Conservation (phyloP, 164 flowering plant genomes). For the Aristolochia contorta region DNA sequence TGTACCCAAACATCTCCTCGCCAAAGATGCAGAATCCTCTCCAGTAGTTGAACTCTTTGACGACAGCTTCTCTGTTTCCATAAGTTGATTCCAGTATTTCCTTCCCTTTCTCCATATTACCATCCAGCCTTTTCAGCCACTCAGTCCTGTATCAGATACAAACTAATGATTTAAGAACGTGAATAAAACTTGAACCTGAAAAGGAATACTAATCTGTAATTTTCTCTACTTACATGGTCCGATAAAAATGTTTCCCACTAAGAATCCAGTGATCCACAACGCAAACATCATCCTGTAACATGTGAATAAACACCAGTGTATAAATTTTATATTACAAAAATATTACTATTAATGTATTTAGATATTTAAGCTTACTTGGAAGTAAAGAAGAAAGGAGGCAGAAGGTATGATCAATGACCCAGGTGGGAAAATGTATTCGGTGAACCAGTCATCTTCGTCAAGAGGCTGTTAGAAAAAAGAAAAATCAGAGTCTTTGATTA, state of each 20-base stretch:
- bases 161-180: too few species aligned
- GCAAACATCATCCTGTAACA: conserved; percentile 15
- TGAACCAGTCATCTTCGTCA: conserved; percentile 14
- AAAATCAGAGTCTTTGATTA: too few species aligned
- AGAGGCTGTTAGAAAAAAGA: conserved; percentile 6
- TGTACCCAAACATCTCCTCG: conserved; percentile 8
- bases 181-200: too few species aligned
- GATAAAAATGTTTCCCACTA: conserved; percentile 14
- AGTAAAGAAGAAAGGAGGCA: conserved; percentile 15
- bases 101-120: background rate
- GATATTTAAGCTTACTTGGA: conserved; percentile 13
- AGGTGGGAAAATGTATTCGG: conserved; percentile 10
- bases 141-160: background rate
- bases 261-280: conserved; percentile 16
- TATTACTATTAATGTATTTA: too few species aligned
- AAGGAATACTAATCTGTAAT: too few species aligned
- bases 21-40: conserved; percentile 5
- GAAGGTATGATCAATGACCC: conserved; percentile 16
- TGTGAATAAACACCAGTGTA: too few species aligned
- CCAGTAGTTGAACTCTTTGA: conserved; percentile 12
- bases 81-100: conserved; percentile 1
- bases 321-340: too few species aligned
- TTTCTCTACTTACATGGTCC: conserved; percentile 1
- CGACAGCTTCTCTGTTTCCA: conserved; percentile 6
- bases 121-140: background rate